Evolutionary conservation across 331 rosid species (phyloP), one percentile per base, ranked within the genome.

Genomic region (Pyrus hybrid): DNA sequence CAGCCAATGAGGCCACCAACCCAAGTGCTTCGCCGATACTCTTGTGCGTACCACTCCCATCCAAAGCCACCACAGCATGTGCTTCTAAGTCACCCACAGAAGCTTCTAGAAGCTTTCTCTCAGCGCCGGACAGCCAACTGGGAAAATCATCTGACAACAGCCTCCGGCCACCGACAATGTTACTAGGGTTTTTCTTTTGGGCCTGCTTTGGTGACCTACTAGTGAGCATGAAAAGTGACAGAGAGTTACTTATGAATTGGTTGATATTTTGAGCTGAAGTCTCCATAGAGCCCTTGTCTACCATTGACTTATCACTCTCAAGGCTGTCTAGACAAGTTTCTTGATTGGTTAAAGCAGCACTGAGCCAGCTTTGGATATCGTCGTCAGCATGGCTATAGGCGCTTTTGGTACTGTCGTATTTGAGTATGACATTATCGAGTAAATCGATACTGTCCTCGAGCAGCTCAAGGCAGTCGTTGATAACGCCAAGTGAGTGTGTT

Each of bases 1-100:
- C 41, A 11, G n/a, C 81, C 71, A 65, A 41, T 5, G 65, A 69
- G 16, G 71, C 75, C 60, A 22, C 28, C 13, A 4, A 30, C 35
- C n/a, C 26, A 2, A 82, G 23, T n/a, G 86, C 86, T 67, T 75
- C 83, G 5, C 68, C 75, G 13, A 83, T 71, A 10, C 68, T 79
- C 63, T 16, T 68, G 72, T 83, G 86, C 14, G 83, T 83, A 16
- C 86, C 86, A 72, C 83, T 83, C 67, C 86, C 86, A 43, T 83
- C 86, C 78, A 65, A 61, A 18, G 86, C 83, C 79, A 83, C 86
- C 73, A 83, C 83, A 17, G 86, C 86, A 45, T 68, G 74, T 12
- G 81, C 68, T 45, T 70, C 45, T 9, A 79, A 67, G 71, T 79
- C 86, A 18, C 28, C 73, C 25, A 72, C 66, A 51, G 86, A 63